Evolutionary conservation across 2,329 filamentous ascomycete species (phyloP), one percentile per base, ranked within the genome.

Genomic region (Ophiostoma populinum): DNA sequence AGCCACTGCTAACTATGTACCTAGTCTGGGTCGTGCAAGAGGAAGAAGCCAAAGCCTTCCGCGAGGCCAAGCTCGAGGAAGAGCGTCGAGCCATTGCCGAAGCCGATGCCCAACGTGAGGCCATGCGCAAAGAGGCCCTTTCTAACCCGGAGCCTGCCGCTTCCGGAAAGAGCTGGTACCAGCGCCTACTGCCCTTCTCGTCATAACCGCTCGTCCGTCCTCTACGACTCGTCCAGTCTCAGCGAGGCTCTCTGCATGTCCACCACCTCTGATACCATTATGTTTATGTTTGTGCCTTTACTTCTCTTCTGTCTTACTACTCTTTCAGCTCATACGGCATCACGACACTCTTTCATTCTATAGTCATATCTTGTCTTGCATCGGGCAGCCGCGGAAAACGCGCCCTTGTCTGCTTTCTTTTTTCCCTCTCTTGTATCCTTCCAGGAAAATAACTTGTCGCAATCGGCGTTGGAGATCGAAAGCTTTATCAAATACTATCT

Each of bases 21-120:
- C 4, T 31, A 68, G 65, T 69, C 40, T 68, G 61, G 63, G 47
- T 59, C 25, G 63, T 67, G 4, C 57, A 65, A 32, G 59, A 62
- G 38, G 62, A 66, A 36, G 61, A 62, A 27, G 56, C 61, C 36
- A 56, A 59, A 44, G 51, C 49, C 34, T 57, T 53, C 38, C 59
- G 51, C 45, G 52, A 55, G 44, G 52, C 50, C 8, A 51, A 51
- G 4, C 42, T 55, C 6, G 45, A 49, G 4, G 55, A 56, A 22
- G 51, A 48, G 13, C 49, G 51, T 41, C 54, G 51, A 35, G 50
- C 52, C 21, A 54, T 55, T 21, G 51, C 55, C 15, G 61, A 65
- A 42, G 55, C 57, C 5, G 56, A 58, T 38, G 48, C 55, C 20
- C 55, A 55, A 40, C 53, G 57, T 42, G 62, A 66, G 40, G 59